These are phyloP conservation scores for Tricholoma flavovirens DNA, from an alignment of 768 basidiomycete genomes.

Conservation along the genomic window DNA sequence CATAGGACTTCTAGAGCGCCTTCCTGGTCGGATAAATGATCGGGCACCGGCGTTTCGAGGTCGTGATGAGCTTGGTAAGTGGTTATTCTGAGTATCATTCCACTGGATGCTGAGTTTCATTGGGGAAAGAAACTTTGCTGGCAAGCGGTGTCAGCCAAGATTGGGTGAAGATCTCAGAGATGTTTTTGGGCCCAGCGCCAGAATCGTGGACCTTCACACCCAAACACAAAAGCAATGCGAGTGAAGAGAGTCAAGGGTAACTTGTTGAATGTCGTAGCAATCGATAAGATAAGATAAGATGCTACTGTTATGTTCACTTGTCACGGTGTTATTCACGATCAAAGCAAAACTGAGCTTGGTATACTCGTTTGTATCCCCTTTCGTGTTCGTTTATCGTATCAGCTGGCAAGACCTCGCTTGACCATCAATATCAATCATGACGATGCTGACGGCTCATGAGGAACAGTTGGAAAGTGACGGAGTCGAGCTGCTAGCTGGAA, in stretches of 20 bases:
- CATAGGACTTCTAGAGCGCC: slow-evolving; percentile 79
- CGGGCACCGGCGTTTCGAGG: slow-evolving; percentile 85
- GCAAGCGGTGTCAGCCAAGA: slow-evolving; percentile 74
- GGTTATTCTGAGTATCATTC: not conserved
- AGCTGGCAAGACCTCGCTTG: not conserved
- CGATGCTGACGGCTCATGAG: slow-evolving; percentile 19
- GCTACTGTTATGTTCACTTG: not conserved
- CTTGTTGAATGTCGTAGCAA: too few species aligned
- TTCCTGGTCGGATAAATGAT: slow-evolving; percentile 85
- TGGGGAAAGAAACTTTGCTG: slow-evolving; percentile 66
- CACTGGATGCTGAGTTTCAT: not conserved
- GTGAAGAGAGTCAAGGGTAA: slow-evolving; percentile 51
- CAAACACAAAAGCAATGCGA: slow-evolving; percentile 91
- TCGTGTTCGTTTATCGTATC: not conserved
- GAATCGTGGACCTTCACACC: slow-evolving; percentile 82
- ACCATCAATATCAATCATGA: not conserved
- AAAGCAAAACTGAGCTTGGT: not conserved
- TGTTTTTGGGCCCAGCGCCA: slow-evolving; percentile 88
- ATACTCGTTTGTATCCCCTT: not conserved
- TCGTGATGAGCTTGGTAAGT: slow-evolving; percentile 79
- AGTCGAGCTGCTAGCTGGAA: slow-evolving; percentile 26
- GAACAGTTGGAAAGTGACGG: slow-evolving; percentile 26
- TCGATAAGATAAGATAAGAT: not conserved
- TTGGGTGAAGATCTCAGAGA: slow-evolving; percentile 92
- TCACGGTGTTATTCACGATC: too few species aligned